A percentile compares a stretch with the other conserved stretches of the same genome.
Conservation (phyloP, 345 rosid species). For the Populus tremula region DNA sequence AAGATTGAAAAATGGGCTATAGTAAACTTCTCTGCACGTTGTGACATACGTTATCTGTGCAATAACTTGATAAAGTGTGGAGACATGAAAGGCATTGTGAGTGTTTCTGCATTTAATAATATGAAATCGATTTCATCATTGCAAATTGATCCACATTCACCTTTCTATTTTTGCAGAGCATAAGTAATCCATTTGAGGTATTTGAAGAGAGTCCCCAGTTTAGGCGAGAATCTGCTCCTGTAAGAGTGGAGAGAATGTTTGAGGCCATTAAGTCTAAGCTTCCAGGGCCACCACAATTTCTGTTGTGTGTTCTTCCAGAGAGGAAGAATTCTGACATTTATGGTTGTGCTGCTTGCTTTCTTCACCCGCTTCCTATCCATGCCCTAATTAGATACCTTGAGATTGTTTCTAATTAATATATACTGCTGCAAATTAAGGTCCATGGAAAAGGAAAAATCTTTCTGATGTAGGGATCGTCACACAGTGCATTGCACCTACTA, state of each 20-base stretch:
- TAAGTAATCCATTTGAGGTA: constrained; percentile 35
- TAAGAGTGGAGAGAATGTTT: constrained; percentile 78
- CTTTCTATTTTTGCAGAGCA: background rate
- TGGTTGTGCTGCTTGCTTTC: constrained; percentile 34
- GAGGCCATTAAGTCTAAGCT: constrained; percentile 51
- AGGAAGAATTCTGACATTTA: constrained; percentile 71
- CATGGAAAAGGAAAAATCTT: constrained; percentile 76
- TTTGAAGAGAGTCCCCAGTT: constrained; percentile 46
- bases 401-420: background rate
- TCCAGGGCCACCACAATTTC: constrained; percentile 60
- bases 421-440: constrained; percentile 40
- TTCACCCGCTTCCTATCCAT: background rate
- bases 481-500: constrained; percentile 74
- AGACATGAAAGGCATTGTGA: constrained; percentile 71
- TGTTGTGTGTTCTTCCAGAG: constrained; percentile 74
- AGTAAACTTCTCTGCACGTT: constrained; percentile 77
- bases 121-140: background rate
- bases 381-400: too few species aligned
- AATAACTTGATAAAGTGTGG: constrained; percentile 61
- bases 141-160: background rate
- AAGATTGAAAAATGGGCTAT: constrained; percentile 72
- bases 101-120: constrained; percentile 8
- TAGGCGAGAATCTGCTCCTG: constrained; percentile 44
- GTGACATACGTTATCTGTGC: constrained; percentile 49
- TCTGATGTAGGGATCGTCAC: constrained; percentile 68